phyloP scores from a whole-genome alignment of 2,329 filamentous ascomycete species.

The Aspergillus fischeri region DNA sequence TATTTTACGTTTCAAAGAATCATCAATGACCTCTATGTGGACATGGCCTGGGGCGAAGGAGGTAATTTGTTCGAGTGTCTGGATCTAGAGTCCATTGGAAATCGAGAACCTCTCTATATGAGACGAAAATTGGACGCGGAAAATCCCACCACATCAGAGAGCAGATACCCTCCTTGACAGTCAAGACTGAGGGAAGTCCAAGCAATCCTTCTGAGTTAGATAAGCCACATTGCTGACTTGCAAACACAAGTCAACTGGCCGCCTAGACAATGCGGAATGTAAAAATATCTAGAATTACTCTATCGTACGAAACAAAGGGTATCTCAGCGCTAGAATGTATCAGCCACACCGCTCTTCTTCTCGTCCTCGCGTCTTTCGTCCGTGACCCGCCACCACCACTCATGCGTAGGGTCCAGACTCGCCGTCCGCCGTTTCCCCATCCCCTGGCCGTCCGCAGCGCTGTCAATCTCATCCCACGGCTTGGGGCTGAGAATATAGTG shows the following conservation, averaged over 20 bases:
- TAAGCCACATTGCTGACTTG: no score
- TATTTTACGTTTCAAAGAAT: neutral
- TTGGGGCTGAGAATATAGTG: slow-evolving; percentile 61
- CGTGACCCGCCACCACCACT: slow-evolving; percentile 57
- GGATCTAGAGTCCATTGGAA: no score
- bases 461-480: slow-evolving; percentile 54
- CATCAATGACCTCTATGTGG: neutral
- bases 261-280: neutral
- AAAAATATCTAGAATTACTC: neutral
- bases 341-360: slow-evolving; percentile 20
- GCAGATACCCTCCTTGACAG: no score
- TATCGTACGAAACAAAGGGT: neutral
- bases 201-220: no score
- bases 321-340: neutral
- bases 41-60: no score
- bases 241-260: neutral
- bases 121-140: no score
- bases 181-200: no score
- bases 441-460: slow-evolving; percentile 1
- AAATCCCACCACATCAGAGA: no score
- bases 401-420: slow-evolving; percentile 45
- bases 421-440: slow-evolving; percentile 19
- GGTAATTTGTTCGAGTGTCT: no score
- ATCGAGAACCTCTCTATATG: no score
- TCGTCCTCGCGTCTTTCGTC: slow-evolving; percentile 47